Percentiles rank a stretch among this genome's conserved stretches.
phyloP scores from a whole-genome alignment of 768 basidiomycete genomes.

The Lactarius akahatsu region DNA sequence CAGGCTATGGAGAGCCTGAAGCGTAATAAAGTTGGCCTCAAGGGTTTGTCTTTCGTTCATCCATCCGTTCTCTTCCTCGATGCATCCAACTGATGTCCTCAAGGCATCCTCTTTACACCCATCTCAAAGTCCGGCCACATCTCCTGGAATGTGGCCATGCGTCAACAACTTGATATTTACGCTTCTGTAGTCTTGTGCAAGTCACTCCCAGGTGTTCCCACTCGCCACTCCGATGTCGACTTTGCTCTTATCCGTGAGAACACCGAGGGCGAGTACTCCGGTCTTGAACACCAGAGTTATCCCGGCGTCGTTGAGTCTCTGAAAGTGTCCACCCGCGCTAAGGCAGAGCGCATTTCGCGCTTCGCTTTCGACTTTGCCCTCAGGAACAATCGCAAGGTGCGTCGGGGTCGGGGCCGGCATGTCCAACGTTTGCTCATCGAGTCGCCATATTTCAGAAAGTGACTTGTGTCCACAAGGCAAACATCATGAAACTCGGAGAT shows the following conservation, averaged over 20 bases:
- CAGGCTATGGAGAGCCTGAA: constrained; percentile 97
- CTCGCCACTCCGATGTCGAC: constrained; percentile 95
- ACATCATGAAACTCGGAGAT: constrained; percentile 99
- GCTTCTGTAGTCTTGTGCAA: constrained; percentile 99
- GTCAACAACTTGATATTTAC: constrained; percentile 98
- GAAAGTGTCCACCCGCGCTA: constrained; percentile 94
- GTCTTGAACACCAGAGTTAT: constrained; percentile 95
- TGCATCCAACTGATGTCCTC: not conserved
- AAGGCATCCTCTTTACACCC: constrained; percentile 98
- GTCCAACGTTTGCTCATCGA: constrained; percentile 10
- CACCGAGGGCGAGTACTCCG: constrained; percentile 99
- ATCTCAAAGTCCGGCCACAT: constrained; percentile 95
- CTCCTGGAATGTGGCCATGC: constrained; percentile 99
- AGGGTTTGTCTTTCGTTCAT: constrained; percentile 58
- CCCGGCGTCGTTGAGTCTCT: constrained; percentile 98
- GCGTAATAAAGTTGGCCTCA: constrained; percentile 96
- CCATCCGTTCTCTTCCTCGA: not conserved
- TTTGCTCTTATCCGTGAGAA: constrained; percentile 99
- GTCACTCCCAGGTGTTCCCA: constrained; percentile 92
- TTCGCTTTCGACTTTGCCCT: constrained; percentile 99
- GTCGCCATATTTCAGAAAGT: constrained; percentile 69
- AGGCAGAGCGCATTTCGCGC: constrained; percentile 93
- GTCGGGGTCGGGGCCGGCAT: constrained; percentile 27
- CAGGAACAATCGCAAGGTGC: constrained; percentile 95
- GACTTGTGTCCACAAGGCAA: constrained; percentile 99